phyloP scores from a whole-genome alignment of 2,329 filamentous ascomycete genomes.

The Anisogramma anomala region DNA sequence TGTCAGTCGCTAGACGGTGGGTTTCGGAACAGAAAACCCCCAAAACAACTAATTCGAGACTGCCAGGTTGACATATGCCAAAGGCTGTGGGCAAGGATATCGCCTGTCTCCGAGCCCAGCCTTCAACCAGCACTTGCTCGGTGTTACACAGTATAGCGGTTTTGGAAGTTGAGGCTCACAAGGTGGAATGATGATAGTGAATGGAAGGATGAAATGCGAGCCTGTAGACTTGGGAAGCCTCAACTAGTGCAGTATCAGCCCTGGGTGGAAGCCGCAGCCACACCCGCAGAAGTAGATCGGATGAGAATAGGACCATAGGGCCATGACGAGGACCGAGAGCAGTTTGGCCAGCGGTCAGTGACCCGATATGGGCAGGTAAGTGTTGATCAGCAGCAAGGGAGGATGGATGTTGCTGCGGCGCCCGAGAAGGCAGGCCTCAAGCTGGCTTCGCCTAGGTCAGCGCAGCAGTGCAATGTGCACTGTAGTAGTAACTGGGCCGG shows the following conservation, averaged over 20 bases:
- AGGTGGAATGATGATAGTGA: conserved; percentile 2
- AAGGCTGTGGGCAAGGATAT: conserved; percentile 6
- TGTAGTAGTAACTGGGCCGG: neutral
- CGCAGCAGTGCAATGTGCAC: neutral
- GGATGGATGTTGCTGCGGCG: no score
- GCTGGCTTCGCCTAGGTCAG: no score
- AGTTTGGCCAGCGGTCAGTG: neutral
- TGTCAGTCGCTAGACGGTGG: neutral
- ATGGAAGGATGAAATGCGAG: neutral
- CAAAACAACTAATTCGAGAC: neutral
- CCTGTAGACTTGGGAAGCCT: neutral
- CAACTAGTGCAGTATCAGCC: conserved; percentile 10
- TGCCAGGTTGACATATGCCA: conserved; percentile 4
- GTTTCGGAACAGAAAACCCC: neutral
- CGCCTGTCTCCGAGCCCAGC: neutral
- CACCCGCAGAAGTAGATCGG: conserved; percentile 2
- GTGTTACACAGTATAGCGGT: no score
- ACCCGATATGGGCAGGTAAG: no score
- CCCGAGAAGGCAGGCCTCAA: no score
- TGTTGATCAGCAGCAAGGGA: no score
- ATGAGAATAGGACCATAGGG: conserved; percentile 10
- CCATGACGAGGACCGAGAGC: conserved; percentile 1
- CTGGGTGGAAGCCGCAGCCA: conserved; percentile 4
- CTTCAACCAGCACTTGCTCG: neutral
- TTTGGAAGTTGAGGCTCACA: no score